Evolutionary conservation across 2,329 filamentous ascomycete species (phyloP).

Genomic region (Penicillium sp.): DNA sequence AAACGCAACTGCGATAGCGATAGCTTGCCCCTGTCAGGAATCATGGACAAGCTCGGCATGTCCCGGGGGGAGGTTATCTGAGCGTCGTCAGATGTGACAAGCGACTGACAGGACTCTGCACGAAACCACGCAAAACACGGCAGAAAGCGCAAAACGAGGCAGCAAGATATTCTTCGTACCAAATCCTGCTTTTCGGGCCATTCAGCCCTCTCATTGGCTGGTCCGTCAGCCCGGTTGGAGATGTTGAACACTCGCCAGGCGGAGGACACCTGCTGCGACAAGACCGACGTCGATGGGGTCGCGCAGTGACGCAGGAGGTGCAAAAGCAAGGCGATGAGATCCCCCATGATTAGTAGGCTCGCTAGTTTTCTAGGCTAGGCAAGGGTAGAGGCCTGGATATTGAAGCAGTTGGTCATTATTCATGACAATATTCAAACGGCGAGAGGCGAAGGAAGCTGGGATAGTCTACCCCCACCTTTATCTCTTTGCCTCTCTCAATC

Average conservation of each 20-base stretch:
- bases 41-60: neutral
- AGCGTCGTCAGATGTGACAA: neutral
- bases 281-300: neutral
- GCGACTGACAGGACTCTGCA: neutral
- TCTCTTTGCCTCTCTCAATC: neutral
- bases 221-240: conserved; percentile 19
- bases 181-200: conserved; percentile 27
- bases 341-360: neutral
- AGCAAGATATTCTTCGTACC: conserved; percentile 3
- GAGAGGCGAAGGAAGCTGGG: neutral
- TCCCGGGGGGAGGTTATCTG: neutral
- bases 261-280: neutral
- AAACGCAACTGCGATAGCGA: neutral
- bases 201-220: conserved; percentile 21
- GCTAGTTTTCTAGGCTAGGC: neutral
- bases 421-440: neutral
- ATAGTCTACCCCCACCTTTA: neutral
- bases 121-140: neutral
- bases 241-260: conserved; percentile 7
- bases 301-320: neutral
- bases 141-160: neutral
- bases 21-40: neutral
- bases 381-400: too few relatives aligned
- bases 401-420: neutral
- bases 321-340: neutral